Conservation (phyloP, 2,329 filamentous ascomycete genomes). For the Nigrospora oryzae region DNA sequence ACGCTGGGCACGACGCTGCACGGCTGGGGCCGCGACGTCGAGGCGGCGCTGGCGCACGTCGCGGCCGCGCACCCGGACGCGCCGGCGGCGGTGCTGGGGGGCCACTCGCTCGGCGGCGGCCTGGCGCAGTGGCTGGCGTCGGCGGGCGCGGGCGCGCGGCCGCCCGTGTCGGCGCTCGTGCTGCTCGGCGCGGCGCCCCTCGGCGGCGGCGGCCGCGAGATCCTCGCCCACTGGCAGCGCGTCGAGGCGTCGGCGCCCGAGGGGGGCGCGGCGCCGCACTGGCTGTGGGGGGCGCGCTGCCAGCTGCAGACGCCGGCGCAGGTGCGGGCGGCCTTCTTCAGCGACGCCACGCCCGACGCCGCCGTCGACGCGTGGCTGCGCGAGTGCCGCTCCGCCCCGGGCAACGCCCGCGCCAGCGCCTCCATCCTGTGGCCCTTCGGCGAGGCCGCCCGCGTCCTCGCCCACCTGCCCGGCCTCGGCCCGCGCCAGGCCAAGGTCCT, state of each 20-base stretch:
- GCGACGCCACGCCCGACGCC: slow-evolving; percentile 1
- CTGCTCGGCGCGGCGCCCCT: slow-evolving; percentile 5
- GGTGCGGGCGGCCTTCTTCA: slow-evolving; percentile 6
- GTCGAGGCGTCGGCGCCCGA: not conserved
- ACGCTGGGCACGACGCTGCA: slow-evolving; percentile 3
- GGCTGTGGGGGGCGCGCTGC: slow-evolving; percentile 2
- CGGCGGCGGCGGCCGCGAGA: slow-evolving; percentile 2
- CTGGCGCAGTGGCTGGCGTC: slow-evolving; percentile 3
- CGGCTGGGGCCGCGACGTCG: slow-evolving; percentile 1
- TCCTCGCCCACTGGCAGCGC: slow-evolving; percentile 2
- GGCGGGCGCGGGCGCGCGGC: not conserved
- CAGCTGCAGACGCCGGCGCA: slow-evolving; percentile 1
- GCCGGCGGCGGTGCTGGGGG: slow-evolving; percentile 2
- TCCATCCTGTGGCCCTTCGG: slow-evolving; percentile 3
- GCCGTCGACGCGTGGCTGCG: slow-evolving; percentile 3
- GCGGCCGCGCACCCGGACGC: not conserved
- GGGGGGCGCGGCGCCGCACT: not conserved
- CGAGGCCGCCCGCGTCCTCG: slow-evolving; percentile 1
- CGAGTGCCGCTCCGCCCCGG: slow-evolving; percentile 1
- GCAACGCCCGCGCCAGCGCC: slow-evolving; percentile 2
- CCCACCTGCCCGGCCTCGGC: not conserved
- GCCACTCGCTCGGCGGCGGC: slow-evolving; percentile 6
- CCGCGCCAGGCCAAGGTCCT: slow-evolving; percentile 1
- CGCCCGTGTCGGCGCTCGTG: slow-evolving; percentile 3
- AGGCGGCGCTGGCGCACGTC: not conserved